phyloP scores from a whole-genome alignment of 2,329 filamentous ascomycete species.

The Podosphaera xanthii region DNA sequence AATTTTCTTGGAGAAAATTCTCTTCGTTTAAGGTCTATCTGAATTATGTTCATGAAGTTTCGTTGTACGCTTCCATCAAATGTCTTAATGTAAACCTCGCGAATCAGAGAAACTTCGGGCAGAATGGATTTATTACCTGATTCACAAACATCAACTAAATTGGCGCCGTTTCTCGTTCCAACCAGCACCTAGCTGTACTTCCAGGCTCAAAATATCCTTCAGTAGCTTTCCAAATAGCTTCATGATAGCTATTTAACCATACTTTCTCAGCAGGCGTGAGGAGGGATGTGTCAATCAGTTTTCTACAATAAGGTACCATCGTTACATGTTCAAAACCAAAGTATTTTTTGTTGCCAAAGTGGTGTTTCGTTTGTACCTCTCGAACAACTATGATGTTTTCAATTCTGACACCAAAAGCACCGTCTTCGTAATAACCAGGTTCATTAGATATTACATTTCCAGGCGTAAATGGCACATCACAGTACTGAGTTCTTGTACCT shows the following conservation, averaged over 20 bases:
- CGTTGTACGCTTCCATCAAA: neutral
- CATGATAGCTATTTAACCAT: constrained; percentile 76
- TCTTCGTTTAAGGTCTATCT: too few species aligned
- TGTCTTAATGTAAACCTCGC: too few species aligned
- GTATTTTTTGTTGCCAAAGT: constrained; percentile 84
- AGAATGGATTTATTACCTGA: neutral
- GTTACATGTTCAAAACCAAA: constrained; percentile 93
- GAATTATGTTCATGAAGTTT: too few species aligned
- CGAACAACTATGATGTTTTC: constrained; percentile 87
- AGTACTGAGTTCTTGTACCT: constrained; percentile 73
- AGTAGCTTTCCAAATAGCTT: constrained; percentile 63
- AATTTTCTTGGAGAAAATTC: too few species aligned
- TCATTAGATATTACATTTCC: constrained; percentile 94
- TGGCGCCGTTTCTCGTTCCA: constrained; percentile 64
- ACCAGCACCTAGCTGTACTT: constrained; percentile 49
- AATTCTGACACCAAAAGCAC: constrained; percentile 80
- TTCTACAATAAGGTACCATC: constrained; percentile 85
- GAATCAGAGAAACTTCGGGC: too few species aligned
- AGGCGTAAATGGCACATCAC: constrained; percentile 69
- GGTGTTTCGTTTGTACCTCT: constrained; percentile 66
- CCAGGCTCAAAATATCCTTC: constrained; percentile 53
- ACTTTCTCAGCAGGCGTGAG: constrained; percentile 52
- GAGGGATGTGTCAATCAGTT: constrained; percentile 54
- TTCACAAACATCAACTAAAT: neutral
- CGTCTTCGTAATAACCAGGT: constrained; percentile 93